phyloP scores from a whole-genome alignment of 176 grass and related monocot genomes.

The Eleusine indica region DNA sequence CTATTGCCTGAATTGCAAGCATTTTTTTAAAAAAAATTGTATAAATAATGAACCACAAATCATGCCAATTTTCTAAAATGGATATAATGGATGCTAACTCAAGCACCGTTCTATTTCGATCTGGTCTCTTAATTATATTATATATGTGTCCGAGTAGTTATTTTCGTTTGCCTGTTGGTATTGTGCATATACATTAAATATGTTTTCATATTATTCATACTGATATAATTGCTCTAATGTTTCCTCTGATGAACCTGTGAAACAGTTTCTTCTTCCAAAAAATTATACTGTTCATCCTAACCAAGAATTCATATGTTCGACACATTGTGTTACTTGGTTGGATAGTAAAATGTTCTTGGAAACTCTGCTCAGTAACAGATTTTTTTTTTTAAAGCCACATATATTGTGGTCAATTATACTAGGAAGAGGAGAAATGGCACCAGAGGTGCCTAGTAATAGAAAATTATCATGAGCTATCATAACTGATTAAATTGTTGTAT shows the following conservation, averaged over 20 bases:
- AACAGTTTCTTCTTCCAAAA: background rate
- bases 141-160: background rate
- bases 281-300: background rate
- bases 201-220: background rate
- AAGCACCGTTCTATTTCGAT: background rate
- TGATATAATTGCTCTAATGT: background rate
- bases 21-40: background rate
- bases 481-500: background rate
- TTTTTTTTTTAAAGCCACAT: too few species aligned
- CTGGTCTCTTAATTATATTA: background rate
- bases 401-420: too few species aligned
- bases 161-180: background rate
- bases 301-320: background rate
- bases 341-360: background rate
- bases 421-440: too few species aligned
- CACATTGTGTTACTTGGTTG: constrained; percentile 1
- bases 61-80: background rate
- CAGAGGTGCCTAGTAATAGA: too few species aligned
- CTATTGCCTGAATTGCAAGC: background rate
- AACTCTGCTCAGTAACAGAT: background rate
- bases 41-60: background rate
- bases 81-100: background rate
- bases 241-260: background rate
- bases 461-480: background rate
- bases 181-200: background rate